These are phyloP conservation scores for Populus hybrid DNA, from an alignment of 441 rosid species.

Conservation along the genomic window DNA sequence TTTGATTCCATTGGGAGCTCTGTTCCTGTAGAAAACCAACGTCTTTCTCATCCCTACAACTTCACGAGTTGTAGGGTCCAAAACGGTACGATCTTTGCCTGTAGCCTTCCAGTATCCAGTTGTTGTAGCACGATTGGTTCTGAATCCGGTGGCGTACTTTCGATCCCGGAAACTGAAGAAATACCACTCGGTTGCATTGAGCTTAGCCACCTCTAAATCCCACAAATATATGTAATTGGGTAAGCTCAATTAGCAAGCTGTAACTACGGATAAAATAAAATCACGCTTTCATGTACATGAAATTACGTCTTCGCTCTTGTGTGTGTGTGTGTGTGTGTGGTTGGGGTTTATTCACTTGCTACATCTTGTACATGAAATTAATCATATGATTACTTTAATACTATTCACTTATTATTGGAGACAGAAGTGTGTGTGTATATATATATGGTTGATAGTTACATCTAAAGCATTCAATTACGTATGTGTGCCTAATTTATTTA, in stretches of 20 bases:
- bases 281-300: conserved; percentile 10
- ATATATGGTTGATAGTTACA: not conserved
- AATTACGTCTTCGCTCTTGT: not conserved
- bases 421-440: not conserved
- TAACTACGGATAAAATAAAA: not conserved
- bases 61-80: conserved; percentile 57
- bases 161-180: conserved; percentile 95
- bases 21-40: conserved; percentile 72
- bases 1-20: conserved; percentile 95
- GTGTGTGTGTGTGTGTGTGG: too few relatives aligned
- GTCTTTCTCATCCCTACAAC: conserved; percentile 97
- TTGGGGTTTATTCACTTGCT: not conserved
- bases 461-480: too few relatives aligned
- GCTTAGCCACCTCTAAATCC: conserved; percentile 79
- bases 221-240: not conserved
- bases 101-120: conserved; percentile 98
- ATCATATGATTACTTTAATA: not conserved
- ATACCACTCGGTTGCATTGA: conserved; percentile 91
- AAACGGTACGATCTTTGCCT: conserved; percentile 85
- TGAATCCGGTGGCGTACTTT: conserved; percentile 85
- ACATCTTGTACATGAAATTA: not conserved
- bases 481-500: too few relatives aligned
- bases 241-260: not conserved
- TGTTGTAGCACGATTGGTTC: conserved; percentile 80
- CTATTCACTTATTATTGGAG: not conserved